Conservation (phyloP, 306 rosid species). For the Parietaria judaica region DNA sequence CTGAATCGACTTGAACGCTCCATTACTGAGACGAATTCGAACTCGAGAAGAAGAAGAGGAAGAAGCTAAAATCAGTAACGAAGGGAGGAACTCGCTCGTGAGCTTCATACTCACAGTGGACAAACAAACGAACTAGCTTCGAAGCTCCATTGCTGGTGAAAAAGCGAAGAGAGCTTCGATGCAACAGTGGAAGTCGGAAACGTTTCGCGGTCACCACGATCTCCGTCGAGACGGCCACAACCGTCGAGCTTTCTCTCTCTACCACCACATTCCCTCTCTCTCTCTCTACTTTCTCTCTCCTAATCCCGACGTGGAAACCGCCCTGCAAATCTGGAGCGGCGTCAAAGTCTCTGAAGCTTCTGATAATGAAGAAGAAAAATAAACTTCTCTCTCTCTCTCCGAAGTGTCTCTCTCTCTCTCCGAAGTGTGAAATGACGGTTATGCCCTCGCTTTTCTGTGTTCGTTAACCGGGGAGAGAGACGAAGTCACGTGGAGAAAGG, state of each 20-base stretch:
- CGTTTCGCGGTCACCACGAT: conserved; percentile 25
- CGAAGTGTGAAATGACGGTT: background rate
- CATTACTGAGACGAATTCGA: conserved; percentile 1
- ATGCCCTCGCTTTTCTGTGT: conserved; percentile 20
- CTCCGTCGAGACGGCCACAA: conserved; percentile 15
- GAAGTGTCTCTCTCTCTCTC: background rate
- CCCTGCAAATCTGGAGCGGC: conserved; percentile 26
- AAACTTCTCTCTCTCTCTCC: background rate
- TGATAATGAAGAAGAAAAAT: background rate
- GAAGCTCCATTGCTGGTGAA: conserved; percentile 15
- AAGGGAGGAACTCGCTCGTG: conserved; percentile 5
- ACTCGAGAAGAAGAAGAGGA: background rate
- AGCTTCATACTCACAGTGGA: background rate
- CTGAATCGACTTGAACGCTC: conserved; percentile 4
- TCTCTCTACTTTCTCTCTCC: conserved; percentile 15
- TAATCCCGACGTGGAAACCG: conserved; percentile 14
- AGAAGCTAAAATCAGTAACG: background rate
- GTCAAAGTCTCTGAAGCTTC: conserved; percentile 34
- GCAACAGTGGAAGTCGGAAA: conserved; percentile 37
- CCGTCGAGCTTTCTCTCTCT: conserved; percentile 7
- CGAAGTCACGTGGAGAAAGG: conserved; percentile 26
- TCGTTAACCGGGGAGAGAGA: background rate
- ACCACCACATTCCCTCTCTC: background rate
- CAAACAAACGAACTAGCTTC: conserved; percentile 18
- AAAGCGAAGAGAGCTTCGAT: conserved; percentile 14